Conservation (phyloP, 352 stramenopile genomes). For the Phytopythium chamaehyphon region DNA sequence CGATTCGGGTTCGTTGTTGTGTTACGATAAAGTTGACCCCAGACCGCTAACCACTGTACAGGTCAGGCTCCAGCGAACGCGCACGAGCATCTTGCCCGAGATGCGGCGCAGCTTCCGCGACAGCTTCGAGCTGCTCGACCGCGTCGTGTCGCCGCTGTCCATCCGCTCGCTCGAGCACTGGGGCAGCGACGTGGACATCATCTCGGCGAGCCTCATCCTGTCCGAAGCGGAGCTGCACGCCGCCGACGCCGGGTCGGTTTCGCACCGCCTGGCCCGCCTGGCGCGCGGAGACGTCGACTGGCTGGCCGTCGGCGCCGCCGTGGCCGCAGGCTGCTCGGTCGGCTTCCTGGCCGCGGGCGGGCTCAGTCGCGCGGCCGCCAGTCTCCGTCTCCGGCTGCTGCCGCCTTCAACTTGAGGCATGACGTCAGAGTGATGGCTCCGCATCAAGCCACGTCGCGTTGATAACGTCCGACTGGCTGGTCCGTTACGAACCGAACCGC, state of each 20-base stretch:
- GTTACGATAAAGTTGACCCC: no score
- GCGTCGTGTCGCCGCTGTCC: constrained; percentile 17
- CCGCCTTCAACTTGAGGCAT: neutral
- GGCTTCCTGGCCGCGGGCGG: constrained; percentile 14
- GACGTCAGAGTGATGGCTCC: no score
- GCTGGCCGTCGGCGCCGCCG: constrained; percentile 21
- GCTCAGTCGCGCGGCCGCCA: constrained; percentile 9
- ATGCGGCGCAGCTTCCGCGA: constrained; percentile 13
- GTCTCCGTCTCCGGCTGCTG: neutral
- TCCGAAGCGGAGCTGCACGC: neutral
- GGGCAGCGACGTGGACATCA: constrained; percentile 6
- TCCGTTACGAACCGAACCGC: neutral
- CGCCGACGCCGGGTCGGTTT: neutral
- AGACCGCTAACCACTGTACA: neutral
- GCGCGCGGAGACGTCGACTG: constrained; percentile 11
- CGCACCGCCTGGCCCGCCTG: neutral
- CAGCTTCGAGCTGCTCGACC: constrained; percentile 11
- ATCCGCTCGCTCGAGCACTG: constrained; percentile 18
- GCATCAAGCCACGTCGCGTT: neutral
- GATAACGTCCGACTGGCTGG: neutral
- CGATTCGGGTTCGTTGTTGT: constrained; percentile 36
- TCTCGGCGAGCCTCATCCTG: neutral
- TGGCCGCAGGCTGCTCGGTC: constrained; percentile 26
- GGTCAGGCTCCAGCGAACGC: constrained; percentile 16
- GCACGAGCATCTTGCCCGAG: constrained; percentile 5